Percentiles rank a stretch among this genome's conserved stretches.
These are phyloP conservation scores for Phytophthora idaei DNA, from an alignment of 352 stramenopile genomes.

Conservation along the genomic window DNA sequence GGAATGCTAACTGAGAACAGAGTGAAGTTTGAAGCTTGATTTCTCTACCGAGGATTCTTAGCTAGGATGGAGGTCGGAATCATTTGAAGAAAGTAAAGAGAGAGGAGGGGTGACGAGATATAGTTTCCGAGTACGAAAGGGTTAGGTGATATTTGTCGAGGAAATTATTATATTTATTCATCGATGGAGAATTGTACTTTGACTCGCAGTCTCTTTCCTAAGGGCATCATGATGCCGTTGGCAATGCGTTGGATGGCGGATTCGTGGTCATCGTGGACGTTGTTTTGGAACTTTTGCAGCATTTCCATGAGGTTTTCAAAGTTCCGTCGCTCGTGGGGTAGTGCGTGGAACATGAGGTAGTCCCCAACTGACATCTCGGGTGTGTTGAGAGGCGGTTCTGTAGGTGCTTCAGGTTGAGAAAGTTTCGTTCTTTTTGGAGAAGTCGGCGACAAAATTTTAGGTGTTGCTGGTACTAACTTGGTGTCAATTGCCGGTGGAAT, in stretches of 20 bases:
- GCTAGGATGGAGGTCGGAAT: conserved; percentile 1
- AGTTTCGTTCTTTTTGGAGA: conserved; percentile 4
- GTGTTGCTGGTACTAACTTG: background rate
- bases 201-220: conserved; percentile 47
- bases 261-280: background rate
- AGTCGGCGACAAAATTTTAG: background rate
- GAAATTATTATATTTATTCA: conserved; percentile 15
- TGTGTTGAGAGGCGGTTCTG: background rate
- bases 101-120: background rate
- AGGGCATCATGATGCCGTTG: conserved; percentile 42
- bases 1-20: conserved; percentile 61
- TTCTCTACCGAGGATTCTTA: conserved; percentile 22
- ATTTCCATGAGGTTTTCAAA: conserved; percentile 68
- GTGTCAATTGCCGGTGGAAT: conserved; percentile 5
- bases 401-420: background rate
- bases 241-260: conserved; percentile 29
- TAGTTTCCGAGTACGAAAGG: conserved; percentile 2
- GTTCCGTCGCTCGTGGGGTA: conserved; percentile 42
- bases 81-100: background rate
- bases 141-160: conserved; percentile 54
- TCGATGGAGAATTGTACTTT: conserved; percentile 53
- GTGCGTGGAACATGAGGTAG: conserved; percentile 60
- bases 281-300: conserved; percentile 50
- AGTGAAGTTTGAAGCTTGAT: background rate
- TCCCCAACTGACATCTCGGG: conserved; percentile 40